phyloP scores from a whole-genome alignment of 768 basidiomycete species.

The Mycena rebaudengoi region DNA sequence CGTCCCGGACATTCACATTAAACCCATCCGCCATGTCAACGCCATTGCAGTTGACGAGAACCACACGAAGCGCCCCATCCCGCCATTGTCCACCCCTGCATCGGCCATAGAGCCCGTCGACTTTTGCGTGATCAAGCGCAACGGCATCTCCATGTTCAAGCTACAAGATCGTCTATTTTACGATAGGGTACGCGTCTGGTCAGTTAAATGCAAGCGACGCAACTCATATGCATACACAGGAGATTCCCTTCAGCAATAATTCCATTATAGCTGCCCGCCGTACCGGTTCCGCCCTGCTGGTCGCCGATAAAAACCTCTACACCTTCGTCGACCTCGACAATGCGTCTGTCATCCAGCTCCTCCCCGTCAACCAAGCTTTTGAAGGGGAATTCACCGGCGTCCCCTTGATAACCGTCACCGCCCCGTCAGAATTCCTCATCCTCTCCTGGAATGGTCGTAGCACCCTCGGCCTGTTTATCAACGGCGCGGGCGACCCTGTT shows the following conservation, averaged over 20 bases:
- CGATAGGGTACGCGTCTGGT: slow-evolving; percentile 54
- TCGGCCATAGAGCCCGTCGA: slow-evolving; percentile 62
- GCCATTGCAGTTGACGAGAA: slow-evolving; percentile 86
- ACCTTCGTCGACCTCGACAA: slow-evolving; percentile 81
- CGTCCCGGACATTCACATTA: slow-evolving; percentile 64
- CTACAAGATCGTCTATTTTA: slow-evolving; percentile 71
- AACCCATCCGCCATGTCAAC: slow-evolving; percentile 83
- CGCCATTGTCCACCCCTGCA: slow-evolving; percentile 47
- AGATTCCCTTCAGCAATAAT: slow-evolving; percentile 72
- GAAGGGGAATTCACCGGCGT: slow-evolving; percentile 55
- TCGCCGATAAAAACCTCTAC: slow-evolving; percentile 79
- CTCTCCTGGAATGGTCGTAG: slow-evolving; percentile 84
- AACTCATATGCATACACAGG: too few species aligned
- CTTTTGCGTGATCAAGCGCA: slow-evolving; percentile 78
- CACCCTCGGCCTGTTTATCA: slow-evolving; percentile 89
- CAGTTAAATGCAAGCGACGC: too few species aligned
- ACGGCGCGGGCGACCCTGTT: slow-evolving; percentile 85
- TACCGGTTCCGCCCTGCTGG: slow-evolving; percentile 68
- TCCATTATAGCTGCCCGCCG: slow-evolving; percentile 69
- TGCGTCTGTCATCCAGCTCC: slow-evolving; percentile 72
- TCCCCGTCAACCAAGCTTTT: slow-evolving; percentile 80
- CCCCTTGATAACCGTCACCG: slow-evolving; percentile 80
- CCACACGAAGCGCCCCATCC: slow-evolving; percentile 63
- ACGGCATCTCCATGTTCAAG: slow-evolving; percentile 67
- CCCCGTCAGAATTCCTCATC: slow-evolving; percentile 77